Evolutionary conservation across 257 asterid genomes (phyloP).

Genomic region (Salvia miltiorrhiza): DNA sequence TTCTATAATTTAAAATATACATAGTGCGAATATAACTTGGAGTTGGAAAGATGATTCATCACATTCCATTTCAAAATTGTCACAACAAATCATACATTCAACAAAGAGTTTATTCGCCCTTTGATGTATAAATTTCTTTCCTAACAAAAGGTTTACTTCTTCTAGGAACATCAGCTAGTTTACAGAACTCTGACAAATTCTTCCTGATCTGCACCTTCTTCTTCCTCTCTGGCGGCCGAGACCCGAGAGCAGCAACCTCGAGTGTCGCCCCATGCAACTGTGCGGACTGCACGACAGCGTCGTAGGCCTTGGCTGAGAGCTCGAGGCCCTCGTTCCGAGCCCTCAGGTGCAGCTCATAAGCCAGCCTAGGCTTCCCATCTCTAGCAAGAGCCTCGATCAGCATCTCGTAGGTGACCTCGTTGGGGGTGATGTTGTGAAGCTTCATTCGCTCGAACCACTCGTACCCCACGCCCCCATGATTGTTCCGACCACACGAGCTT

Average conservation of each 20-base stretch:
- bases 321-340: conserved; percentile 58
- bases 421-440: conserved; percentile 47
- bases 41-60: too few relatives aligned
- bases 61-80: too few relatives aligned
- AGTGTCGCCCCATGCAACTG: conserved; percentile 46
- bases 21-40: too few relatives aligned
- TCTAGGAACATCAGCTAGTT: conserved; percentile 63
- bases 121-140: conserved; percentile 34
- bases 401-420: conserved; percentile 72
- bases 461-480: conserved; percentile 51
- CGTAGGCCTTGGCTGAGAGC: conserved; percentile 76
- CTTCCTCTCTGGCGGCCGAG: conserved; percentile 61
- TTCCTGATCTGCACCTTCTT: conserved; percentile 46
- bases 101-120: conserved; percentile 19
- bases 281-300: conserved; percentile 49
- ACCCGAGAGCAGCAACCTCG: conserved; percentile 52
- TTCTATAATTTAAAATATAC: too few relatives aligned
- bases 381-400: conserved; percentile 68
- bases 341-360: conserved; percentile 65
- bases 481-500: conserved; percentile 55
- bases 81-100: neutral
- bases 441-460: conserved; percentile 83
- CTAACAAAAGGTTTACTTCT: conserved; percentile 53
- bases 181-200: conserved; percentile 47
- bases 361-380: conserved; percentile 87